Conservation (phyloP, 2,329 filamentous ascomycete species). For the Mycogone perniciosa region DNA sequence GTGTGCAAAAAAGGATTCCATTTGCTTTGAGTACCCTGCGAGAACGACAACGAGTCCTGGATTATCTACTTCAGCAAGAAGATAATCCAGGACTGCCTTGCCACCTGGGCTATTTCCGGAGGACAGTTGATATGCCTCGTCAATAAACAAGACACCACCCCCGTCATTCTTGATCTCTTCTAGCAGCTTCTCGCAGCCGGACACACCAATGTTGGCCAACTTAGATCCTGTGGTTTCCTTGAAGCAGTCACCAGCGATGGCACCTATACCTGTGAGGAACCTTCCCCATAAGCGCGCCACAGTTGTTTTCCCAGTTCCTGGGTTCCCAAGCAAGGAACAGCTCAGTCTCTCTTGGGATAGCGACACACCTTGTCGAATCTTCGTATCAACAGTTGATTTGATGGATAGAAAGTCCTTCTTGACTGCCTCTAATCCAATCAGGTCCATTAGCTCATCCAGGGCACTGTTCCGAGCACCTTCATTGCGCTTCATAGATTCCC, state of each 20-base stretch:
- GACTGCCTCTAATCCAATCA: constrained; percentile 66
- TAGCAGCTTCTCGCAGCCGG: constrained; percentile 46
- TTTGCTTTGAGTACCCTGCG: constrained; percentile 66
- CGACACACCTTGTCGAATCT: constrained; percentile 49
- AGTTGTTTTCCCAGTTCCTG: constrained; percentile 75
- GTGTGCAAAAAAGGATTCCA: constrained; percentile 71
- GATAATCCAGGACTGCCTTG: constrained; percentile 58
- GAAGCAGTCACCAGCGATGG: constrained; percentile 54
- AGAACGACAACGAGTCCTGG: constrained; percentile 61
- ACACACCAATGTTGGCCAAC: constrained; percentile 57
- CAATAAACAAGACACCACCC: constrained; percentile 69
- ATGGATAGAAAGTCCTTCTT: constrained; percentile 58
- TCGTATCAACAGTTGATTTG: constrained; percentile 57
- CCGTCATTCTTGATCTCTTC: constrained; percentile 45
- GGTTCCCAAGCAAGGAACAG: constrained; percentile 61
- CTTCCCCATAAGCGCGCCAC: constrained; percentile 64
- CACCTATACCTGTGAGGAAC: constrained; percentile 56
- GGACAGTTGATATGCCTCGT: constrained; percentile 71
- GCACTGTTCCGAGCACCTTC: constrained; percentile 45
- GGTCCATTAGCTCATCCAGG: constrained; percentile 59
- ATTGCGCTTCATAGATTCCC: constrained; percentile 52
- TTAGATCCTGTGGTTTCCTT: constrained; percentile 62
- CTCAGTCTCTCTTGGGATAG: constrained; percentile 55
- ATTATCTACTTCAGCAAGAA: constrained; percentile 69
- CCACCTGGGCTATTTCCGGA: constrained; percentile 53